Conservation (phyloP, 176 grass and related monocot genomes). For the Pontederia paniculata region DNA sequence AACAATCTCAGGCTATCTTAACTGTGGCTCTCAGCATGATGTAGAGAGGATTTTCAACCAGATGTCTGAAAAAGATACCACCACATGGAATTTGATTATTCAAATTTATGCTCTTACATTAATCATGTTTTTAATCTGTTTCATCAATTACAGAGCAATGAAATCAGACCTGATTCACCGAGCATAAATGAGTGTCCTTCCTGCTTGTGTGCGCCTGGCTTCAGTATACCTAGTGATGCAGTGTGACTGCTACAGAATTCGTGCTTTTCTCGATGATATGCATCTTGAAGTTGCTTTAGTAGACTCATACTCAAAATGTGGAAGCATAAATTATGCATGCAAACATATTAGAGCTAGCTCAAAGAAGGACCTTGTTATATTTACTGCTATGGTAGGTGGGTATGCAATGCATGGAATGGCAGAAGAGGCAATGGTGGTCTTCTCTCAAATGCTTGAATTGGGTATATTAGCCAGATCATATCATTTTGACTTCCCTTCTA, state of each 20-base stretch:
- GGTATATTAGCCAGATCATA: conserved; percentile 51
- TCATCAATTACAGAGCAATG: conserved; percentile 33
- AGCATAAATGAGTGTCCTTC: conserved; percentile 50
- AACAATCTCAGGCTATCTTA: conserved; percentile 57
- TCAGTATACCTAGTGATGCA: conserved; percentile 55
- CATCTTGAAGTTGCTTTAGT: conserved; percentile 52
- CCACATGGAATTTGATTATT: conserved; percentile 54
- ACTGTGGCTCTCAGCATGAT: conserved; percentile 27
- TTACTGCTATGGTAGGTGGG: conserved; percentile 59
- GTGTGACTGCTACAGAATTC: conserved; percentile 54
- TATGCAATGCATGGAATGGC: conserved; percentile 72
- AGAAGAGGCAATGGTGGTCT: conserved; percentile 40
- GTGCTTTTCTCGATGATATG: conserved; percentile 35
- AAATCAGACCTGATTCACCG: conserved; percentile 31
- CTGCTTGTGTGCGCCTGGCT: conserved; percentile 40
- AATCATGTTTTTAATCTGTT: conserved; percentile 41
- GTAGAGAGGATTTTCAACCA: conserved; percentile 36
- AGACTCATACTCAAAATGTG: conserved; percentile 52
- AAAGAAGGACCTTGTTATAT: conserved; percentile 46
- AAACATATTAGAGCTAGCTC: conserved; percentile 31
- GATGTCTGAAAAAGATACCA: conserved; percentile 46
- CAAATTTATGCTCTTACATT: conserved; percentile 36
- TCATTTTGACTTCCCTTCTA: conserved; percentile 44
- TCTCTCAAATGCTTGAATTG: conserved; percentile 48
- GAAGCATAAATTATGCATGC: conserved; percentile 37